Conservation (phyloP, 1,284 basidiomycete genomes). For the Cystobasidiaceae sp. region DNA sequence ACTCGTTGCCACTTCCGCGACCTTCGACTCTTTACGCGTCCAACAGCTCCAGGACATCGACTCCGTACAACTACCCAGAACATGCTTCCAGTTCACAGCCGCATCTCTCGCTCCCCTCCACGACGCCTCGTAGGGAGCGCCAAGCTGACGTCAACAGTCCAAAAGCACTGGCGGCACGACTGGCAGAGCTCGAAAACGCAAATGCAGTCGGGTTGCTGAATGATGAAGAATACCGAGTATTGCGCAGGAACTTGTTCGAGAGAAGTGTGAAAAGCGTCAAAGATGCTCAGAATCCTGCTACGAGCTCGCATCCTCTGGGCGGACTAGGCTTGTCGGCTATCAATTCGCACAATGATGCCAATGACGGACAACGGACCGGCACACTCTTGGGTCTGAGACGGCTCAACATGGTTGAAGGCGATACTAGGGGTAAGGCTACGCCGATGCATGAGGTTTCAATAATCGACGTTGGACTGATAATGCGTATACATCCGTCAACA, state of each 20-base stretch:
- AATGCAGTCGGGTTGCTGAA: constrained; percentile 40
- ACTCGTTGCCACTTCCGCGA: no score
- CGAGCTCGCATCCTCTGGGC: background rate
- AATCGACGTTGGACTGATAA: background rate
- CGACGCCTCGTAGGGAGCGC: background rate
- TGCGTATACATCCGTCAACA: background rate
- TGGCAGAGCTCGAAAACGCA: constrained; percentile 40
- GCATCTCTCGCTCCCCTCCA: no score
- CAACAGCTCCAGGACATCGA: no score
- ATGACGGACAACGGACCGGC: background rate
- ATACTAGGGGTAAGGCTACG: constrained; percentile 5
- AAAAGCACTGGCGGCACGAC: constrained; percentile 32
- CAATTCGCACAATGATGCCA: background rate
- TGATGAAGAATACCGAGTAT: constrained; percentile 40
- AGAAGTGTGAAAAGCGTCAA: background rate
- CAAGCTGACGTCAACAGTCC: background rate
- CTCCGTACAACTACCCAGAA: no score
- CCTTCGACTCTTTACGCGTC: no score
- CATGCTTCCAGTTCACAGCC: no score
- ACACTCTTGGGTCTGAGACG: background rate
- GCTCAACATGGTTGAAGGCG: background rate
- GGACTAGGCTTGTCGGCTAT: background rate
- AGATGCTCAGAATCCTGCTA: background rate
- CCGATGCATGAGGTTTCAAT: no score
- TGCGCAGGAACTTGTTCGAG: constrained; percentile 37